Percentiles rank a stretch among this genome's conserved stretches.
Conservation (phyloP, 2,329 filamentous ascomycete genomes). For the Corinectria fuckeliana region DNA sequence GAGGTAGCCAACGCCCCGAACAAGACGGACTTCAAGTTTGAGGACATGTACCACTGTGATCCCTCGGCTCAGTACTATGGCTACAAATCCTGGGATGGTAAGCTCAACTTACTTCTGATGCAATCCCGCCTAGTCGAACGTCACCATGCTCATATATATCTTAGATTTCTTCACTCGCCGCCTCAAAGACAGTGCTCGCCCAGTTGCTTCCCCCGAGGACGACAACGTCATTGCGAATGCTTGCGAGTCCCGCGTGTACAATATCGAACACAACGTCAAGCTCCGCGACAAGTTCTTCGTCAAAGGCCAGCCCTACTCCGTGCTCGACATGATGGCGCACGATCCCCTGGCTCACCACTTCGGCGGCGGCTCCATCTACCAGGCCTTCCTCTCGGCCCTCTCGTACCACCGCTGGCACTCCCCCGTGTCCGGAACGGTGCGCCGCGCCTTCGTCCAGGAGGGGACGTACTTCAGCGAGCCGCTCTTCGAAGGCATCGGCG, state of each 20-base stretch:
- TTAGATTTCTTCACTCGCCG: constrained; percentile 69
- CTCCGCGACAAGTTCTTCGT: constrained; percentile 70
- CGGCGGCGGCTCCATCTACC: constrained; percentile 70
- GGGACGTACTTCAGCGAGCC: constrained; percentile 74
- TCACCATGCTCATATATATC: neutral
- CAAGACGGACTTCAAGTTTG: constrained; percentile 49
- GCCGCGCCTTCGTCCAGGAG: constrained; percentile 62
- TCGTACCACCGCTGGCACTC: constrained; percentile 77
- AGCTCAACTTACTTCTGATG: too few relatives aligned
- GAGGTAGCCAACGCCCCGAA: constrained; percentile 57
- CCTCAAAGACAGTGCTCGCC: constrained; percentile 60
- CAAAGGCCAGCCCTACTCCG: constrained; percentile 72
- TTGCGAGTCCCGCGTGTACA: constrained; percentile 68
- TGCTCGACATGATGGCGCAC: constrained; percentile 67
- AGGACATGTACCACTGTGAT: constrained; percentile 68
- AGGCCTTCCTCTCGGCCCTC: constrained; percentile 71
- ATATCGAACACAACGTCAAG: constrained; percentile 56
- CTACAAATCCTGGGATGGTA: constrained; percentile 71
- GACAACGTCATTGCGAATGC: constrained; percentile 63
- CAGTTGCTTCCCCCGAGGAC: constrained; percentile 63
- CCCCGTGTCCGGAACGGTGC: constrained; percentile 68
- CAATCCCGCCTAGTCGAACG: neutral
- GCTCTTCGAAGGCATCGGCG: constrained; percentile 43
- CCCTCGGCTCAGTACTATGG: constrained; percentile 60
- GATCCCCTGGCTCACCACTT: constrained; percentile 62